A percentile compares a stretch with the other conserved stretches of the same genome.
These are phyloP conservation scores for Lipomyces lipofer DNA, from an alignment of 805 yeast genomes.

Conservation along the genomic window DNA sequence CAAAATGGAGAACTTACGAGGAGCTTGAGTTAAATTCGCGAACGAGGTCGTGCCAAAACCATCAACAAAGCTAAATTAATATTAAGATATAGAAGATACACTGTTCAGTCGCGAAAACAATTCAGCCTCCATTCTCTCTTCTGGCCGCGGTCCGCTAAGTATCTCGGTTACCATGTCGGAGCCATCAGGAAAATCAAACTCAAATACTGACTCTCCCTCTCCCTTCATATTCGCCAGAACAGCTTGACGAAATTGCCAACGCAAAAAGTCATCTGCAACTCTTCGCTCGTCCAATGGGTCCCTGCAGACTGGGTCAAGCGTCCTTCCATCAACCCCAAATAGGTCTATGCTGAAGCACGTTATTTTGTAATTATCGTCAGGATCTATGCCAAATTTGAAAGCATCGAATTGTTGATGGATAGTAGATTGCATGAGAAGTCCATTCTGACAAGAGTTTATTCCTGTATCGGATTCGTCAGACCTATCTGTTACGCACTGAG, in stretches of 20 bases:
- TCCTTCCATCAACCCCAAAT: not conserved
- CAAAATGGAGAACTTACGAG: constrained; percentile 57
- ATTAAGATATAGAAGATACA: too few species aligned
- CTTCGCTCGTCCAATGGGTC: not conserved
- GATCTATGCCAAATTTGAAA: not conserved
- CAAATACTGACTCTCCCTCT: not conserved
- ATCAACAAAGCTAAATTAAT: too few species aligned
- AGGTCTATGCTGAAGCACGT: not conserved
- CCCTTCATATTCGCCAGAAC: not conserved
- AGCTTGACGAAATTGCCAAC: not conserved
- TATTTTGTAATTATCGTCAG: not conserved
- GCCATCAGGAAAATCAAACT: not conserved
- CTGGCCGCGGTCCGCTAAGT: too few species aligned
- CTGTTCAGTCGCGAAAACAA: too few species aligned
- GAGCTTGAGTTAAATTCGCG: constrained; percentile 59
- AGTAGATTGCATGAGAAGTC: not conserved
- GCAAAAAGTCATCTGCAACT: not conserved
- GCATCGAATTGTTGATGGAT: not conserved
- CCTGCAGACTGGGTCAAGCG: not conserved
- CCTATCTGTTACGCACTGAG: not conserved
- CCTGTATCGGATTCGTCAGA: not conserved
- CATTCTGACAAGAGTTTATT: not conserved
- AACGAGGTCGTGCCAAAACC: too few species aligned
- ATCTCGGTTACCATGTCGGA: too few species aligned
- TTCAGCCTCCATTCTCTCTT: too few species aligned